These are phyloP conservation scores for Salvia rosmarinus DNA, from an alignment of 257 asterid species.

Conservation along the genomic window DNA sequence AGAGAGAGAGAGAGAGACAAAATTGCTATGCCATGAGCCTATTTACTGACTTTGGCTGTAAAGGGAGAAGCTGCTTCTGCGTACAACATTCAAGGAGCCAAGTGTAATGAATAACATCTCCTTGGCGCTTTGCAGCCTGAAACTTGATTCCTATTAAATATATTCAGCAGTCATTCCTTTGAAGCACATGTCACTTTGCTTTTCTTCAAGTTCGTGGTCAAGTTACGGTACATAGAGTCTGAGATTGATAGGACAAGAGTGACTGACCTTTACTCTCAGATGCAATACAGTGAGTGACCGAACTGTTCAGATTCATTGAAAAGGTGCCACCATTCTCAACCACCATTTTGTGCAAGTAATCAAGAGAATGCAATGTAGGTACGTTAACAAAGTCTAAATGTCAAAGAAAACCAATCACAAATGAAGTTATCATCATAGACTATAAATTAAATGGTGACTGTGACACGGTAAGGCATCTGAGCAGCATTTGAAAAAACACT, in stretches of 20 bases:
- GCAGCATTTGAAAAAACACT: slow-evolving; percentile 26
- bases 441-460: slow-evolving; percentile 4
- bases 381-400: slow-evolving; percentile 80
- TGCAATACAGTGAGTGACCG: slow-evolving; percentile 89
- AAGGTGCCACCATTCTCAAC: slow-evolving; percentile 90
- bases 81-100: slow-evolving; percentile 86
- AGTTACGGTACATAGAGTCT: slow-evolving; percentile 15
- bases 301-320: slow-evolving; percentile 91
- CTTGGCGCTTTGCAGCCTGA: slow-evolving; percentile 86
- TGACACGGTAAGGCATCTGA: slow-evolving; percentile 14
- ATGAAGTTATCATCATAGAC: slow-evolving; percentile 14
- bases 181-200: slow-evolving; percentile 7
- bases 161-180: slow-evolving; percentile 20
- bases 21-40: slow-evolving; percentile 1
- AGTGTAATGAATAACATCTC: slow-evolving; percentile 84
- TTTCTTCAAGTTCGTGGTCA: slow-evolving; percentile 14
- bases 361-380: slow-evolving; percentile 70
- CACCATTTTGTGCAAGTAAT: slow-evolving; percentile 87
- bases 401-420: slow-evolving; percentile 56
- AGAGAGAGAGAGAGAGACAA: too few species aligned
- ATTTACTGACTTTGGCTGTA: slow-evolving; percentile 77
- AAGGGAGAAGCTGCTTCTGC: slow-evolving; percentile 77
- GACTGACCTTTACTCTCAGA: slow-evolving; percentile 86
- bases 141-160: slow-evolving; percentile 80
- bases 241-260: slow-evolving; percentile 21